Percentiles rank a stretch among this genome's conserved stretches.
phyloP scores from a whole-genome alignment of 2,329 filamentous ascomycete species.

The Colletotrichum sp. region DNA sequence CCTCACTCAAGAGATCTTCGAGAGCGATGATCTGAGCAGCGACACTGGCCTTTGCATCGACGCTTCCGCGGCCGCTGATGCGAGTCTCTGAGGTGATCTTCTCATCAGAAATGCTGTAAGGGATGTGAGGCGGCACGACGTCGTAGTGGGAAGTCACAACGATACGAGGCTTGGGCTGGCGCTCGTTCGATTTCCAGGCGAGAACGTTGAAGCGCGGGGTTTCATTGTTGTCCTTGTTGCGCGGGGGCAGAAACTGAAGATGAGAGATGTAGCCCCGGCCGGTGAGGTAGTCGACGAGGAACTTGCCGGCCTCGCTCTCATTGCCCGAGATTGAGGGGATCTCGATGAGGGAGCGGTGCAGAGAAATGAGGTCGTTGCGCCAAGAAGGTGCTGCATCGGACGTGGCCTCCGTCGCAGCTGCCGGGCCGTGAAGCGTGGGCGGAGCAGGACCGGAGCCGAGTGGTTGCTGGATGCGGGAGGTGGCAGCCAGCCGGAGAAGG shows the following conservation, averaged over 20 bases:
- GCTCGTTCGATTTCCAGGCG: slow-evolving; percentile 62
- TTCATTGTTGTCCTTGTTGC: slow-evolving; percentile 29
- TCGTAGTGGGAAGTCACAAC: slow-evolving; percentile 87
- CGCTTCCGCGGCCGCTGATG: slow-evolving; percentile 76
- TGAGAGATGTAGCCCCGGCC: slow-evolving; percentile 47
- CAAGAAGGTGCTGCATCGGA: slow-evolving; percentile 34
- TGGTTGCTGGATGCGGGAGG: slow-evolving; percentile 13
- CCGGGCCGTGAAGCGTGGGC: neutral
- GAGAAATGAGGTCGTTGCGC: slow-evolving; percentile 63
- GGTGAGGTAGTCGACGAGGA: slow-evolving; percentile 71
- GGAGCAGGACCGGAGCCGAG: slow-evolving; percentile 2
- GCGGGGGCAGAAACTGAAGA: slow-evolving; percentile 45
- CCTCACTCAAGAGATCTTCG: slow-evolving; percentile 52
- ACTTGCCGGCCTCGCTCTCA: slow-evolving; percentile 72
- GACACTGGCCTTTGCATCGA: slow-evolving; percentile 74
- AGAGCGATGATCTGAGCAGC: slow-evolving; percentile 78
- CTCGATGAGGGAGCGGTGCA: slow-evolving; percentile 78
- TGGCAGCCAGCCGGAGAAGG: slow-evolving; percentile 5
- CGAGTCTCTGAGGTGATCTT: slow-evolving; percentile 47
- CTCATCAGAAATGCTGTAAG: slow-evolving; percentile 64
- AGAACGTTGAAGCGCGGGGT: slow-evolving; percentile 74
- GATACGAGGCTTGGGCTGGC: slow-evolving; percentile 58
- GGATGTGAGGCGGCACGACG: slow-evolving; percentile 74
- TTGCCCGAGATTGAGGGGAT: slow-evolving; percentile 74
- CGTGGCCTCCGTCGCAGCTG: neutral